Conservation (phyloP, 2,329 filamentous ascomycete species). For the Lizonia empirigonia region DNA sequence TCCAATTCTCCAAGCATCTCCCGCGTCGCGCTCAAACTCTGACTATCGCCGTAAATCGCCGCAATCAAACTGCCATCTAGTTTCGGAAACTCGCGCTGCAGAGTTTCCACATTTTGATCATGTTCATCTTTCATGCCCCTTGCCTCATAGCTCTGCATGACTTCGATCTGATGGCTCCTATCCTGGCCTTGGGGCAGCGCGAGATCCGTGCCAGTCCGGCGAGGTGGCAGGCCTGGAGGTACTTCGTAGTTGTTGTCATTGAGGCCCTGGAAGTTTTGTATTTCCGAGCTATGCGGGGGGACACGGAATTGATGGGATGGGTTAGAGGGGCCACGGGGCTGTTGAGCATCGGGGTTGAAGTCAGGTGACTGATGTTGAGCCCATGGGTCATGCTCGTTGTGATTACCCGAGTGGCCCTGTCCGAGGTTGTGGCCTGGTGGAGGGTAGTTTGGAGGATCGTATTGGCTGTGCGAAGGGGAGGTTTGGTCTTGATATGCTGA, state of each 20-base stretch:
- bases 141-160: conserved; percentile 49
- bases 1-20: conserved; percentile 53
- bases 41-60: conserved; percentile 52
- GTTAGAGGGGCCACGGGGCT: conserved; percentile 4
- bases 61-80: conserved; percentile 54
- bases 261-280: conserved; percentile 16
- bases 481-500: conserved; percentile 29
- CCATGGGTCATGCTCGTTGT: conserved; percentile 13
- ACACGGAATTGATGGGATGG: conserved; percentile 15
- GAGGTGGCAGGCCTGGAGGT: conserved; percentile 35
- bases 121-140: conserved; percentile 43
- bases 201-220: conserved; percentile 42
- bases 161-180: conserved; percentile 51
- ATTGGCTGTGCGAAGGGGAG: conserved; percentile 3
- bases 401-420: background rate
- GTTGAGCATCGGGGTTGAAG: conserved; percentile 13
- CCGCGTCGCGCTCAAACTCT: conserved; percentile 50
- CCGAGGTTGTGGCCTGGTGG: conserved; percentile 9
- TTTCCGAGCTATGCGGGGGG: conserved; percentile 11
- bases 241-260: conserved; percentile 21
- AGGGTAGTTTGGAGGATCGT: conserved; percentile 8
- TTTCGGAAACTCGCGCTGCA: conserved; percentile 52
- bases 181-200: conserved; percentile 51
- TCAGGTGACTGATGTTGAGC: conserved; percentile 17
- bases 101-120: conserved; percentile 50